These are phyloP conservation scores for Tremella yokohamensis DNA, from an alignment of 768 basidiomycete genomes.

Conservation along the genomic window DNA sequence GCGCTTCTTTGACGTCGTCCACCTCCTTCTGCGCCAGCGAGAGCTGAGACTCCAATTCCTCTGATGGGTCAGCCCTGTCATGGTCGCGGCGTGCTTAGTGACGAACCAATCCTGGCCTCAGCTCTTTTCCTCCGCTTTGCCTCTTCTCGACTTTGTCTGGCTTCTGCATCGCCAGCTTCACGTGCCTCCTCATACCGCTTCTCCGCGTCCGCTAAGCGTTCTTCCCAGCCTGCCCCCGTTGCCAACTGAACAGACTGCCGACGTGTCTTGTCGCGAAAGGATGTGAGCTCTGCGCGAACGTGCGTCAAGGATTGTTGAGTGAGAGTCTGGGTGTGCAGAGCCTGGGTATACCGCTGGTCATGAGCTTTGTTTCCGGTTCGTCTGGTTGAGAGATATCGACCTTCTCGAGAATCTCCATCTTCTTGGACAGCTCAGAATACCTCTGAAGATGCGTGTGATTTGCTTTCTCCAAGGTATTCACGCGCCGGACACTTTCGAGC, in stretches of 20 bases:
- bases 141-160: slow-evolving; percentile 35
- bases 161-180: slow-evolving; percentile 33
- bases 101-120: slow-evolving; percentile 38
- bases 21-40: slow-evolving; percentile 25
- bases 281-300: slow-evolving; percentile 45
- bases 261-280: slow-evolving; percentile 30
- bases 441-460: slow-evolving; percentile 38
- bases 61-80: slow-evolving; percentile 14
- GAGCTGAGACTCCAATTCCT: slow-evolving; percentile 42
- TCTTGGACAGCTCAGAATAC: slow-evolving; percentile 38
- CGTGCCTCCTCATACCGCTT: slow-evolving; percentile 36
- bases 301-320: slow-evolving; percentile 49
- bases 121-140: slow-evolving; percentile 35
- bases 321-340: slow-evolving; percentile 46
- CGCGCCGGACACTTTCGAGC: slow-evolving; percentile 25
- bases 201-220: slow-evolving; percentile 37
- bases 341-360: slow-evolving; percentile 44
- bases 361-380: slow-evolving; percentile 1
- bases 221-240: slow-evolving; percentile 36
- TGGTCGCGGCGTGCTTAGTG: background rate
- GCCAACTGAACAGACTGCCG: slow-evolving; percentile 38
- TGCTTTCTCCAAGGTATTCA: slow-evolving; percentile 41
- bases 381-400: slow-evolving; percentile 13
- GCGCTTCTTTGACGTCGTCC: slow-evolving; percentile 39
- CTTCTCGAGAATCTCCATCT: slow-evolving; percentile 48